Conservation (phyloP, 2,329 filamentous ascomycete genomes). For the Didymosphaeria variabile region DNA sequence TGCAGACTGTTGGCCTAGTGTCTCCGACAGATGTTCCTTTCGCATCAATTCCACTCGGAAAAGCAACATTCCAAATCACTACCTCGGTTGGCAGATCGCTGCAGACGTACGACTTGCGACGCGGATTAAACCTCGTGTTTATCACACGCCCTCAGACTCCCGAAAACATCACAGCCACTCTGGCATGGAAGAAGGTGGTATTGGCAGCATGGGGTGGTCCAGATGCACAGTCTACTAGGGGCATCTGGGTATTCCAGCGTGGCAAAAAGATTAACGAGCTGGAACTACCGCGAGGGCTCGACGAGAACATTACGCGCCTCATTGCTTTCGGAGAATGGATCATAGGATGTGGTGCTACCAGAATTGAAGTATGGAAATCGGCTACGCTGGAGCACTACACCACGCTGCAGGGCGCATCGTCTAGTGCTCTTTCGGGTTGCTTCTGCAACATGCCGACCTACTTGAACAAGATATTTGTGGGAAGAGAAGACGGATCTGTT, state of each 20-base stretch:
- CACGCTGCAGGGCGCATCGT: slow-evolving; percentile 70
- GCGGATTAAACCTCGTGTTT: slow-evolving; percentile 91
- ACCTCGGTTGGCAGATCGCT: slow-evolving; percentile 90
- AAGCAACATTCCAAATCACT: slow-evolving; percentile 96
- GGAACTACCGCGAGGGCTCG: slow-evolving; percentile 69
- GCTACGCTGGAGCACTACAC: slow-evolving; percentile 88
- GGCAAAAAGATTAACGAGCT: slow-evolving; percentile 85
- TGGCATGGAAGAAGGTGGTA: slow-evolving; percentile 85
- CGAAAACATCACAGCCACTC: slow-evolving; percentile 82
- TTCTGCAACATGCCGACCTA: slow-evolving; percentile 92
- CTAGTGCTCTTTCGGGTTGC: slow-evolving; percentile 77
- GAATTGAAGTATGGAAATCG: slow-evolving; percentile 90
- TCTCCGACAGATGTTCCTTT: slow-evolving; percentile 92
- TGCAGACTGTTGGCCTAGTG: slow-evolving; percentile 87
- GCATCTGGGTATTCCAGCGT: slow-evolving; percentile 90
- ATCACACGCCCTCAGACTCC: slow-evolving; percentile 91
- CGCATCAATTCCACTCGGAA: slow-evolving; percentile 85
- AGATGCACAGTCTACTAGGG: slow-evolving; percentile 63
- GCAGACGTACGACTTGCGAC: slow-evolving; percentile 94
- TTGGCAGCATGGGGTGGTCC: slow-evolving; percentile 88
- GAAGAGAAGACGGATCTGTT: slow-evolving; percentile 84
- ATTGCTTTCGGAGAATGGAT: slow-evolving; percentile 92
- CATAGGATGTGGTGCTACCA: slow-evolving; percentile 76
- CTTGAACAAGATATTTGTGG: slow-evolving; percentile 94
- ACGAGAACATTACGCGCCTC: slow-evolving; percentile 78